Evolutionary conservation across 139 green algal genomes (phyloP), one percentile per base, ranked within the genome.

Genomic region (Picochlorum costavermella): DNA sequence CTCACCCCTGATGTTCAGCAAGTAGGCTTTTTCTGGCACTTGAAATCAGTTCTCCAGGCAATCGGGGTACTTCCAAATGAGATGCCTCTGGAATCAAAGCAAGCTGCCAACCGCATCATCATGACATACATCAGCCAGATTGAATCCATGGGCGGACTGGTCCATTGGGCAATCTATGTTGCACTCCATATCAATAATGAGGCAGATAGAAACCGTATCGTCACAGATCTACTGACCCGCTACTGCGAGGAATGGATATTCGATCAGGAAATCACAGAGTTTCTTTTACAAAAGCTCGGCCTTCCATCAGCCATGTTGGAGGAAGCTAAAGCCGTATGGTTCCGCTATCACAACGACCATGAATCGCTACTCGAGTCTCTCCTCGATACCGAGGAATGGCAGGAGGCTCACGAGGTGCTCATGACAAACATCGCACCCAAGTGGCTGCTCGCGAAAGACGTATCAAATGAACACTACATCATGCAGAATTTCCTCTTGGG

Each of bases 101-200:
- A 61, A 59, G 69, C 53, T 17, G 40, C 40, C 9, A 43, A 43
- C 13, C 14, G 23, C 40, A 23, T 75, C 30, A 61, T 77, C 61
- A 72, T 68, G 61, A 61, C 69, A 64, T 69, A 88, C 8, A 74
- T 90, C 16, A 30, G 64, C 5, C 82, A 91, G 76, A 68, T 92
- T 67, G 73, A 78, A 68, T 37, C 64, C 11, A 49, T 75, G 23
- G 79, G 73, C 4, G 61, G 72, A 11, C 64, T 86, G 74, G 60
- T 57, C 16, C 61, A 84, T 26, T 94, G 87, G 87, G 81, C 71
- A 20, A 31, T 90, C 0, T 95, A 89, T 57, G 86, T 88, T 8
- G 88, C 87, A 6, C 69, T 85, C 60, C 79, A 86, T 64, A 60
- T 95, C 3, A 75, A 83, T 0, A 71, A 83, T 20, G 57, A 48